phyloP scores from a whole-genome alignment of 371 early-diverging fungal species.

The Mucor lusitanicus region DNA sequence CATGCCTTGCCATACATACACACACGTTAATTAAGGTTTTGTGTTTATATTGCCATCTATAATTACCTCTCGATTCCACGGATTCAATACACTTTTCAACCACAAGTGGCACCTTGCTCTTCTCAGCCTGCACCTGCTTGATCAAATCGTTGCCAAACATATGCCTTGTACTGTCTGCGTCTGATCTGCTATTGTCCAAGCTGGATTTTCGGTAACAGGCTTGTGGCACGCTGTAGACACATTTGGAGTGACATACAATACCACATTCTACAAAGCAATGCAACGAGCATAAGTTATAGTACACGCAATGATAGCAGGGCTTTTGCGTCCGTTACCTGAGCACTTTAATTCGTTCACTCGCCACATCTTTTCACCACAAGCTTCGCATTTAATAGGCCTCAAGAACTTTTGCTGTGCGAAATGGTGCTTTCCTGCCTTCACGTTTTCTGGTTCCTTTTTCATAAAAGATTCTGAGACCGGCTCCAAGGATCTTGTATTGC shows the following conservation, averaged over 20 bases:
- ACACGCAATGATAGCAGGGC: background rate
- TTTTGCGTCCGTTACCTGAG: slow-evolving; percentile 43
- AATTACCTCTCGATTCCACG: slow-evolving; percentile 8
- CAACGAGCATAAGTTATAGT: background rate
- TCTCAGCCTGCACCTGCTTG: slow-evolving; percentile 39
- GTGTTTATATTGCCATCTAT: background rate
- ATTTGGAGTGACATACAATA: slow-evolving; percentile 40
- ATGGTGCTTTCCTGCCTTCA: slow-evolving; percentile 47
- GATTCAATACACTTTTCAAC: slow-evolving; percentile 66
- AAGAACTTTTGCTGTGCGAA: slow-evolving; percentile 65
- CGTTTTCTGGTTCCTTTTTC: slow-evolving; percentile 12
- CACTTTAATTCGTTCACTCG: slow-evolving; percentile 79
- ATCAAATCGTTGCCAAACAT: slow-evolving; percentile 44
- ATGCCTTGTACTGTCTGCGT: slow-evolving; percentile 8
- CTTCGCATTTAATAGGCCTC: slow-evolving; percentile 79
- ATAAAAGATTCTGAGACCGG: slow-evolving; percentile 17
- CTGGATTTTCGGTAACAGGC: slow-evolving; percentile 29
- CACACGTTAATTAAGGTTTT: background rate
- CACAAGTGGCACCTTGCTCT: slow-evolving; percentile 63
- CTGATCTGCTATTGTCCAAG: slow-evolving; percentile 7
- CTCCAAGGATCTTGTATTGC: slow-evolving; percentile 16
- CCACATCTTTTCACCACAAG: slow-evolving; percentile 88
- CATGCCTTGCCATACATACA: slow-evolving; percentile 31
- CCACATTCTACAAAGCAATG: slow-evolving; percentile 31
- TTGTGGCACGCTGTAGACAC: slow-evolving; percentile 34